These are phyloP conservation scores for Cercospora janseana DNA, from an alignment of 2,329 filamentous ascomycete species.

Conservation along the genomic window DNA sequence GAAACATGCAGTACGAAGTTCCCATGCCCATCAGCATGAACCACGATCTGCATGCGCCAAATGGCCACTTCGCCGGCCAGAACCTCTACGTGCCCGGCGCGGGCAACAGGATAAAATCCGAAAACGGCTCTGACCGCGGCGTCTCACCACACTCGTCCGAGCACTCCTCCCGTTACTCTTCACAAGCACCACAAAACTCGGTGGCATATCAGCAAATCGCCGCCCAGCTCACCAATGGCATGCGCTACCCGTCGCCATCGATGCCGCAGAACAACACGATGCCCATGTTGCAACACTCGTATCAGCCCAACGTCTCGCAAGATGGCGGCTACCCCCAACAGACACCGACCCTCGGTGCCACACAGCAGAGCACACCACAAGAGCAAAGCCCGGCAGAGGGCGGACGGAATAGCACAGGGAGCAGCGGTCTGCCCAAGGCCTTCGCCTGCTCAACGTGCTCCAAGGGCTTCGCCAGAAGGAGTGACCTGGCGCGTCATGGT, in stretches of 20 bases:
- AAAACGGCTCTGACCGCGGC: slow-evolving; percentile 59
- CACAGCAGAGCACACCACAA: slow-evolving; percentile 38
- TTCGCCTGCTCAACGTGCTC: slow-evolving; percentile 87
- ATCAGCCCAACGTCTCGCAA: slow-evolving; percentile 51
- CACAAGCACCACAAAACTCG: slow-evolving; percentile 55
- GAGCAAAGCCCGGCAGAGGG: slow-evolving; percentile 36
- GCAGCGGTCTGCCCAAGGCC: slow-evolving; percentile 62
- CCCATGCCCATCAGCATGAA: slow-evolving; percentile 35
- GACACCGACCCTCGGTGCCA: slow-evolving; percentile 35
- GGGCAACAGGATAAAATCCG: slow-evolving; percentile 54
- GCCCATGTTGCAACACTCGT: slow-evolving; percentile 56
- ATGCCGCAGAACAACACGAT: slow-evolving; percentile 49
- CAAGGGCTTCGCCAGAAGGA: slow-evolving; percentile 89
- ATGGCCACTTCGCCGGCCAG: slow-evolving; percentile 40
- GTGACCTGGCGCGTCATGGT: slow-evolving; percentile 94
- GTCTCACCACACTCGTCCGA: slow-evolving; percentile 56
- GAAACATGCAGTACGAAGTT: slow-evolving; percentile 43
- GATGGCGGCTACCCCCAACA: slow-evolving; percentile 45
- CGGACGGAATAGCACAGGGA: slow-evolving; percentile 41
- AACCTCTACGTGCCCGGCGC: slow-evolving; percentile 50
- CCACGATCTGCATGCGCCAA: slow-evolving; percentile 33
- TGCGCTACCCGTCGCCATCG: slow-evolving; percentile 55
- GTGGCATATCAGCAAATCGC: slow-evolving; percentile 48
- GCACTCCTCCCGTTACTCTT: slow-evolving; percentile 57
- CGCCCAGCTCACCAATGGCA: slow-evolving; percentile 50